Evolutionary conservation across 768 basidiomycete genomes (phyloP).

Genomic region (Pholiota molesta): DNA sequence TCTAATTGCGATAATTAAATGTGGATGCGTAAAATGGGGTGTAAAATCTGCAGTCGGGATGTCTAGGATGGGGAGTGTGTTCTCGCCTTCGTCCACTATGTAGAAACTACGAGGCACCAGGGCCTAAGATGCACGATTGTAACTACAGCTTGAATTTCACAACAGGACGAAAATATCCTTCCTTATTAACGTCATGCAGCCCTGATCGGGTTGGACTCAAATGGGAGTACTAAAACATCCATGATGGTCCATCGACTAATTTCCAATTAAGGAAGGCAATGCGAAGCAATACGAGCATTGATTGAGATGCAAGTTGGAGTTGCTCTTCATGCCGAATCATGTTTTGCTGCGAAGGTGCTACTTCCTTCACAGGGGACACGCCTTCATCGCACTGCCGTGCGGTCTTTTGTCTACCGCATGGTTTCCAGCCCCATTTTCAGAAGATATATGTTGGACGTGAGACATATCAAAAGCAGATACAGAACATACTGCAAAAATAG

Average conservation of each 20-base stretch:
- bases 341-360: background rate
- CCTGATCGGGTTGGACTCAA: background rate
- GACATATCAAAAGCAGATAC: constrained; percentile 7
- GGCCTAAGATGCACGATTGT: background rate
- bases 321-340: background rate
- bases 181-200: background rate
- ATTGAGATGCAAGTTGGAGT: background rate
- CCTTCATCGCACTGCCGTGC: constrained; percentile 7
- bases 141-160: background rate
- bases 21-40: background rate
- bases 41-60: background rate
- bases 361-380: background rate
- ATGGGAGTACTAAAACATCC: constrained; percentile 1
- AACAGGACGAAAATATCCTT: background rate
- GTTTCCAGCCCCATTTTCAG: background rate
- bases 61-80: background rate
- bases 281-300: background rate
- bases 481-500: constrained; percentile 4
- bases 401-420: constrained; percentile 6
- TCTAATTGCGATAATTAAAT: background rate
- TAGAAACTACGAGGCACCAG: background rate
- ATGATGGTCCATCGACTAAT: background rate
- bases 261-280: constrained; percentile 2
- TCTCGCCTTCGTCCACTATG: background rate
- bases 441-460: constrained; percentile 8